Base-by-base conservation (phyloP, 2,329 filamentous ascomycete genomes). In the Elsinoe ampelina region DNA sequence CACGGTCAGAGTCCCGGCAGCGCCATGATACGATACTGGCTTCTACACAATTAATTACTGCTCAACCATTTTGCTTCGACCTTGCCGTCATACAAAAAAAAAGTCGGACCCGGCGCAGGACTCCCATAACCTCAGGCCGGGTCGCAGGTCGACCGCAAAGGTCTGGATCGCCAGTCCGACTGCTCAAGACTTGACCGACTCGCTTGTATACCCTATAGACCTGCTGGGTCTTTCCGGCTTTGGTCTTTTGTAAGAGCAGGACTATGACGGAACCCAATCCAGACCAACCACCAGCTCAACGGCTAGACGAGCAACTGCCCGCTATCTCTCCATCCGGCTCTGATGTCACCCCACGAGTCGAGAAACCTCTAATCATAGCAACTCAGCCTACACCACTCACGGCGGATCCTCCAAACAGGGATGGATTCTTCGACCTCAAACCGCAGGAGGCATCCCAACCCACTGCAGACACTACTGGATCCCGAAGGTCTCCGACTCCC, bases 381-480 rank as follows among this genome's bases (percentile, higher is more conserved):
- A 56, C 54, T 12, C 38, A 56, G 19, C 41, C 54, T 20, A 56
- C 54, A 22, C 54, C 54, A 36, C n/a, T 55, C 15, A 26, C n/a
- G 15, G 6, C 41, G 4, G 54, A 56, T 13, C 38, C 22, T 26
- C 36, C 38, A 45, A 32, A 41, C 10, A 48, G 64, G 61, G 54
- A 57, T 55, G 47, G 61, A 56, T 62, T 65, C 65, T 59, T 65
- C 61, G 55, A 58, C 26, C 36, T 61, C 35, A 51, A 58, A 43
- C 43, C 58, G 15, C 20, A 58, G 6, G 26, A 47, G 7, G 35
- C 54, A 19, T 10, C 34, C 8, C 47, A 48, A 17, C 34, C 13
- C n/a, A n/a, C 47, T 1, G 32, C 41, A 11, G 42, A 48, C 19
- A 19, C 50, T 19, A 34, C 51, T 3, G 26, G 36, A 19, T 32